Evolutionary conservation across 441 rosid species (phyloP).

Genomic region (Populus hybrid): DNA sequence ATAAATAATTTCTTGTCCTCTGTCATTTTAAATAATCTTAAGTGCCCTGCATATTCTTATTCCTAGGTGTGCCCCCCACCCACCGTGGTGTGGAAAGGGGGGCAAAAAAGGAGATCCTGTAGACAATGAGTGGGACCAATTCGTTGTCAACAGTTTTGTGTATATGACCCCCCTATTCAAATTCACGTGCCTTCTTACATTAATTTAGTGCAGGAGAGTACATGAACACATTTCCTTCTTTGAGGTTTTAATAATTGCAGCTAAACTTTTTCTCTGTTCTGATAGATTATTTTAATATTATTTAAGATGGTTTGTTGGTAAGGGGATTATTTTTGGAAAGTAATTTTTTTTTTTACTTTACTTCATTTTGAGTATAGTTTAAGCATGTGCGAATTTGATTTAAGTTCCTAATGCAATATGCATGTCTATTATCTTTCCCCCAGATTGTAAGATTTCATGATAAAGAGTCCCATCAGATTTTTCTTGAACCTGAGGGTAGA

Average conservation of each 20-base stretch:
- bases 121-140: background rate
- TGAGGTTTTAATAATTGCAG: background rate
- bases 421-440: background rate
- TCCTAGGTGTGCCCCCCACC: background rate
- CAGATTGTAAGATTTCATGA: slow-evolving; percentile 97
- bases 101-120: background rate
- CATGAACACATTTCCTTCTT: background rate
- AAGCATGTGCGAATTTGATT: background rate
- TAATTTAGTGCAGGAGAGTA: background rate
- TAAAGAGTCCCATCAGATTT: slow-evolving; percentile 98
- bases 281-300: background rate
- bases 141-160: background rate
- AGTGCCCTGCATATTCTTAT: background rate
- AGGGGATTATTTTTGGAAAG: background rate
- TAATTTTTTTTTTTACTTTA: background rate
- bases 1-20: background rate
- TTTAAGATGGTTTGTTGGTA: background rate
- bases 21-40: background rate
- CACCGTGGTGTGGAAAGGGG: background rate
- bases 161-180: background rate
- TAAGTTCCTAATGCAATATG: background rate
- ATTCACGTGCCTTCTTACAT: background rate
- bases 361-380: background rate
- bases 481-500: slow-evolving; percentile 99
- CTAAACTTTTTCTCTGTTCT: background rate